Percentiles rank a stretch among this genome's conserved stretches.
Conservation (phyloP, 2,329 filamentous ascomycete species). For the Ophiosphaerella narmari region DNA sequence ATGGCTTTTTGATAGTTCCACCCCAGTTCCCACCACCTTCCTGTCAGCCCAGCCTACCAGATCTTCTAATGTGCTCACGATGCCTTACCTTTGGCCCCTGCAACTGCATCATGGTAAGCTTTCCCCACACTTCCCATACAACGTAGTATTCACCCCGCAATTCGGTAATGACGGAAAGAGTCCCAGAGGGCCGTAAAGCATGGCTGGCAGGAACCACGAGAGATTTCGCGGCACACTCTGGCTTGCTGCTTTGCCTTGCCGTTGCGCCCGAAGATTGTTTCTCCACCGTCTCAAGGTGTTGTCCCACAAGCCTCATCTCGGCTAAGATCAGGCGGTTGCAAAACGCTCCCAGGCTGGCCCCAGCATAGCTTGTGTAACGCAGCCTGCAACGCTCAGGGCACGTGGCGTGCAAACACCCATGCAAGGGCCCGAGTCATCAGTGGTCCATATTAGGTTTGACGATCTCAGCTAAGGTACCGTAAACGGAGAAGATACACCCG, state of each 20-base stretch:
- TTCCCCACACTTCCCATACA: slow-evolving; percentile 37
- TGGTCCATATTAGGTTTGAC: slow-evolving; percentile 6
- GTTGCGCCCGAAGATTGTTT: slow-evolving; percentile 13
- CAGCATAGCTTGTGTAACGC: slow-evolving; percentile 22
- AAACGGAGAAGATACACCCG: slow-evolving; percentile 5
- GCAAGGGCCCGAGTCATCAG: slow-evolving; percentile 7
- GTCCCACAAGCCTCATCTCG: slow-evolving; percentile 27
- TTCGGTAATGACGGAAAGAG: slow-evolving; percentile 26
- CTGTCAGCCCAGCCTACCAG: slow-evolving; percentile 29
- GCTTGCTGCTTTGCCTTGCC: slow-evolving; percentile 12
- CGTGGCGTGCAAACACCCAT: slow-evolving; percentile 7
- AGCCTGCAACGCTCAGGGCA: slow-evolving; percentile 6
- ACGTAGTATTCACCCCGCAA: slow-evolving; percentile 33
- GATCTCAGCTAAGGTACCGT: slow-evolving; percentile 5
- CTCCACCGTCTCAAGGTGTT: slow-evolving; percentile 14
- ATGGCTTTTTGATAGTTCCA: slow-evolving; percentile 24
- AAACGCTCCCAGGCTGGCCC: slow-evolving; percentile 18
- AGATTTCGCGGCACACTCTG: slow-evolving; percentile 12
- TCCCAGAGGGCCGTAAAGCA: slow-evolving; percentile 5
- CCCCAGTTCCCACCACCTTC: slow-evolving; percentile 19
- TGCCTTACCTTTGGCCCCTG: slow-evolving; percentile 13
- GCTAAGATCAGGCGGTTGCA: slow-evolving; percentile 30
- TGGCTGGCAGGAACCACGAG: slow-evolving; percentile 6
- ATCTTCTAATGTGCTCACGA: slow-evolving; percentile 12
- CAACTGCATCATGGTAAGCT: slow-evolving; percentile 17